phyloP scores from a whole-genome alignment of 2,329 filamentous ascomycete species.

The Cladosporium sp. region DNA sequence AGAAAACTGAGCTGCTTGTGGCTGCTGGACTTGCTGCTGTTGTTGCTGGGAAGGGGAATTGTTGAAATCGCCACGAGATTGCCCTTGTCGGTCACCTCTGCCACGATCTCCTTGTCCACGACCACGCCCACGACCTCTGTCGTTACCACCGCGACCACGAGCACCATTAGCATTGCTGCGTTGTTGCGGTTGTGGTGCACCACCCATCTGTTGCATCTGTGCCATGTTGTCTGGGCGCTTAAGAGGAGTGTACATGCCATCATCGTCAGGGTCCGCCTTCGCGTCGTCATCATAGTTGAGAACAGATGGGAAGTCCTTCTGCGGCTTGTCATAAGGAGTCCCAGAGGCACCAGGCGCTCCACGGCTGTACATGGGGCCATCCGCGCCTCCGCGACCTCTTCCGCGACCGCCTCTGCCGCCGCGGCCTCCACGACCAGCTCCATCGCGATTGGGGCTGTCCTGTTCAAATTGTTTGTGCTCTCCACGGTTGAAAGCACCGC shows the following conservation, averaged over 20 bases:
- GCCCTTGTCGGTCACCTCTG: constrained; percentile 24
- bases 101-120: constrained; percentile 17
- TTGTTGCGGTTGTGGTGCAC: constrained; percentile 26
- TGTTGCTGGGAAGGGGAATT: constrained; percentile 11
- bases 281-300: constrained; percentile 9
- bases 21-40: neutral
- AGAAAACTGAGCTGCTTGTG: neutral
- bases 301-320: constrained; percentile 7
- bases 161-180: constrained; percentile 20
- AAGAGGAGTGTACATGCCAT: constrained; percentile 41
- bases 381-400: neutral
- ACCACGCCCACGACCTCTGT: constrained; percentile 24
- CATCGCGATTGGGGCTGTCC: neutral
- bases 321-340: constrained; percentile 11
- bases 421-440: constrained; percentile 9
- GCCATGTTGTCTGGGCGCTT: constrained; percentile 45
- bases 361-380: neutral
- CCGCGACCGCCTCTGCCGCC: constrained; percentile 14
- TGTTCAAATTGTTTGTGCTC: neutral
- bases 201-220: constrained; percentile 39
- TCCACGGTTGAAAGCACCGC: constrained; percentile 18
- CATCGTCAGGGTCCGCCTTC: constrained; percentile 8
- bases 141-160: constrained; percentile 20
- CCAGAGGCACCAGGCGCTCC: constrained; percentile 1
- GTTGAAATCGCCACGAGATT: constrained; percentile 23